These are phyloP conservation scores for Fusarium newnesense DNA, from an alignment of 2,329 filamentous ascomycete species.

Conservation along the genomic window DNA sequence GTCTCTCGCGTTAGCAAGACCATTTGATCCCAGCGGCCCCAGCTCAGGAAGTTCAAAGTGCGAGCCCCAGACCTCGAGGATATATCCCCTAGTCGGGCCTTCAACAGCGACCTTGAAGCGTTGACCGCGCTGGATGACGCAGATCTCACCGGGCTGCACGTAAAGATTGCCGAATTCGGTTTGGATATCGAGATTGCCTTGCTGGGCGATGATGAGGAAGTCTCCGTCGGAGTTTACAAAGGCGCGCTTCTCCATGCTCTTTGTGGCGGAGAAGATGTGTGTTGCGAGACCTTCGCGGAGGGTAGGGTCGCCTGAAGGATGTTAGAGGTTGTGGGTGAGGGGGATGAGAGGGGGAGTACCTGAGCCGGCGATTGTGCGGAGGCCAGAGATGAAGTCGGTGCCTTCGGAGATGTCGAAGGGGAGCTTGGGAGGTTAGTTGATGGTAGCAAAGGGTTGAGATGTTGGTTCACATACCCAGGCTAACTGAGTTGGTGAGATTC, in stretches of 20 bases:
- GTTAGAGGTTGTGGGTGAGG: not conserved
- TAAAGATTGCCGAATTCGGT: constrained; percentile 73
- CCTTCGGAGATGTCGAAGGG: constrained; percentile 54
- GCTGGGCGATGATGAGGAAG: constrained; percentile 72
- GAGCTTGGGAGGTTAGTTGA: constrained; percentile 8
- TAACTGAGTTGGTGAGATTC: constrained; percentile 39
- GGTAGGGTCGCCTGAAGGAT: constrained; percentile 53
- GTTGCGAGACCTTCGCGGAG: constrained; percentile 60
- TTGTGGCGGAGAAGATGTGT: constrained; percentile 60
- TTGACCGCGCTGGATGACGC: constrained; percentile 73
- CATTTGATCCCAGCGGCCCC: constrained; percentile 73
- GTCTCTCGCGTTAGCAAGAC: constrained; percentile 72
- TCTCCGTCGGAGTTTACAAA: constrained; percentile 72
- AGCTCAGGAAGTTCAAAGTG: constrained; percentile 74
- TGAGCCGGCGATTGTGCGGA: constrained; percentile 60
- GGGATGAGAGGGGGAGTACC: constrained; percentile 26
- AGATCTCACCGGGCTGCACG: constrained; percentile 75
- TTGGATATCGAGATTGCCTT: constrained; percentile 73
- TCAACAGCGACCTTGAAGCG: constrained; percentile 54
- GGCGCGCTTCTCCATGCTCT: constrained; percentile 58
- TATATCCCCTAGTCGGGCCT: constrained; percentile 71
- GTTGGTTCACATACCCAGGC: constrained; percentile 31
- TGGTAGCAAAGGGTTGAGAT: rapidly evolving
- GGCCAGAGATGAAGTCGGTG: constrained; percentile 47
- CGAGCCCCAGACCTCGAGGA: constrained; percentile 73